These are phyloP conservation scores for Puccinia polysora DNA, from an alignment of 1,284 basidiomycete species.

Conservation along the genomic window DNA sequence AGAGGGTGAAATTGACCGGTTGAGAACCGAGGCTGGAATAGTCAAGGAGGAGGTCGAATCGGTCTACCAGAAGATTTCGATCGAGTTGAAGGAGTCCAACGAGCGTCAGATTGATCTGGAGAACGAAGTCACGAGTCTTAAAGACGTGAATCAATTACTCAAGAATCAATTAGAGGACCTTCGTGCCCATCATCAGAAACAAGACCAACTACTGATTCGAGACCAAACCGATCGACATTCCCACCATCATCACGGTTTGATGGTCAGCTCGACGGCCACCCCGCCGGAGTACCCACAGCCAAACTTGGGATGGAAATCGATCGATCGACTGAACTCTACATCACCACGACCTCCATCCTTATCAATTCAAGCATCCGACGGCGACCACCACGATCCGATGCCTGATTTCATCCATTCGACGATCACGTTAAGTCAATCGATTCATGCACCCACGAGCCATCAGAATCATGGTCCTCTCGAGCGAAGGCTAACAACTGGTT, in stretches of 20 bases:
- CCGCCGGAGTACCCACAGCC: background rate
- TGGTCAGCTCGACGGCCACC: no score
- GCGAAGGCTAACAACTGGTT: background rate
- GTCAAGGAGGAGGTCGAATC: slow-evolving; percentile 18
- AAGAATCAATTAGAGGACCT: slow-evolving; percentile 16
- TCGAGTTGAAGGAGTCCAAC: slow-evolving; percentile 12
- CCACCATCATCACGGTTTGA: no score
- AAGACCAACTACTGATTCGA: background rate
- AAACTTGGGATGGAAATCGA: background rate
- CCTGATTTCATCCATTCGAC: slow-evolving; percentile 10
- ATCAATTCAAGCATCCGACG: background rate
- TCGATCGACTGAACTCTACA: background rate
- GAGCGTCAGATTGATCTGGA: background rate
- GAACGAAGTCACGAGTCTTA: background rate
- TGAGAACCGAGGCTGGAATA: slow-evolving; percentile 3
- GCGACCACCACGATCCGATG: no score
- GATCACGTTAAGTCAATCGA: slow-evolving; percentile 5
- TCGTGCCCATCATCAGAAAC: slow-evolving; percentile 1
- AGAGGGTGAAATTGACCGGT: slow-evolving; percentile 9
- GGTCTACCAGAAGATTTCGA: background rate
- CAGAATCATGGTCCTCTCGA: background rate
- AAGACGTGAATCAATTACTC: slow-evolving; percentile 10
- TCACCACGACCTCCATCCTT: no score
- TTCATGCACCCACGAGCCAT: slow-evolving; percentile 5
- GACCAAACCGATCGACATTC: no score